These are phyloP conservation scores for Tuber microsphaerosporum DNA, from an alignment of 495 filamentous ascomycete genomes.

Conservation along the genomic window DNA sequence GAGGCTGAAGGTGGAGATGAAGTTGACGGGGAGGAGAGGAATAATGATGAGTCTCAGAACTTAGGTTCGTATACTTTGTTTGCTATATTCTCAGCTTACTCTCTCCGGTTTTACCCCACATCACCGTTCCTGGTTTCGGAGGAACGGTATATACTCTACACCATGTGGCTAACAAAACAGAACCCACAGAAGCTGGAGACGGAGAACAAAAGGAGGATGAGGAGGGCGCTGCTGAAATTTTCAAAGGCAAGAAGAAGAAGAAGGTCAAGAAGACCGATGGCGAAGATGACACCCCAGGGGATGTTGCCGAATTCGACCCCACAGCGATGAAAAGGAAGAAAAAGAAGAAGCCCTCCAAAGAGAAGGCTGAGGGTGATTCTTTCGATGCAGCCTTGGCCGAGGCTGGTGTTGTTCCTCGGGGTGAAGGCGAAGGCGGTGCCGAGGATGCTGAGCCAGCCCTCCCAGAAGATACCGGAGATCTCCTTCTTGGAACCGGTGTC, in stretches of 20 bases:
- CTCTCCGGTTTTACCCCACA: background rate
- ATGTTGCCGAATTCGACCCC: conserved; percentile 38
- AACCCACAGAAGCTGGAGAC: background rate
- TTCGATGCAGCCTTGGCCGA: conserved; percentile 77
- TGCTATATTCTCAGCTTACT: conserved; percentile 10
- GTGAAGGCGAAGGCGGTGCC: conserved; percentile 48
- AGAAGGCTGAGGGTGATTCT: conserved; percentile 60
- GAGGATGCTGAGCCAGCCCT: conserved; percentile 48
- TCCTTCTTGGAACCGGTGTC: conserved; percentile 85
- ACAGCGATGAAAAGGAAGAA: conserved; percentile 33
- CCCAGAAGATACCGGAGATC: conserved; percentile 62
- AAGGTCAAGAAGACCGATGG: conserved; percentile 80
- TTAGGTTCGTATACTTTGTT: conserved; percentile 22
- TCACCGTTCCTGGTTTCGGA: background rate
- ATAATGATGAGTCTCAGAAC: conserved; percentile 34
- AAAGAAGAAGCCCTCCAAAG: conserved; percentile 46
- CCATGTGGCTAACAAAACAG: background rate
- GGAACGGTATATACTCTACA: background rate
- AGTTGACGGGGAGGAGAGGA: conserved; percentile 29
- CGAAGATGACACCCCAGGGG: conserved; percentile 47
- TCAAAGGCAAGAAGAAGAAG: conserved; percentile 83
- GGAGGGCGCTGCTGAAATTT: conserved; percentile 50
- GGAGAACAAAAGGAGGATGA: conserved; percentile 27
- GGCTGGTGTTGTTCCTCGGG: conserved; percentile 55
- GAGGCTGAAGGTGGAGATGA: conserved; percentile 30